Percentiles rank a stretch among this genome's conserved stretches.
Conservation (phyloP, 1,284 basidiomycete species). For the Marasmius sp. region DNA sequence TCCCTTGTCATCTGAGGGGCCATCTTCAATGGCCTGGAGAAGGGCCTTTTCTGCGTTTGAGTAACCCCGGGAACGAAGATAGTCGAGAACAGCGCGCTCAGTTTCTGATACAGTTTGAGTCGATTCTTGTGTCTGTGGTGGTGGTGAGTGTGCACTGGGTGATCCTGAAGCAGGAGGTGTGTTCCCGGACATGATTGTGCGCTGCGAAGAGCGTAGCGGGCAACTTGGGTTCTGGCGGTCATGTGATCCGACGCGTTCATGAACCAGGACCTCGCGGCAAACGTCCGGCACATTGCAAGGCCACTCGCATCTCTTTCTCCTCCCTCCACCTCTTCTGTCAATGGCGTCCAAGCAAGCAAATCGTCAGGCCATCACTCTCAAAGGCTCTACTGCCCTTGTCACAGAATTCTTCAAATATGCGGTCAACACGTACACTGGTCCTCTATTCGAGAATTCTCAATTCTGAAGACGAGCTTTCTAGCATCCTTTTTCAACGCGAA, state of each 20-base stretch:
- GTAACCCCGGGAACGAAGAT: constrained; percentile 82
- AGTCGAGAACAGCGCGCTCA: constrained; percentile 78
- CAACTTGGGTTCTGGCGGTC: constrained; percentile 2
- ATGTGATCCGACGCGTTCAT: constrained; percentile 17
- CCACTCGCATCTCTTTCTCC: not conserved
- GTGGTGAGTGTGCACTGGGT: constrained; percentile 40
- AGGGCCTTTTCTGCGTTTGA: constrained; percentile 75
- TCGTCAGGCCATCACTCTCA: constrained; percentile 85
- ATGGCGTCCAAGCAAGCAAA: constrained; percentile 65
- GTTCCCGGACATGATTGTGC: constrained; percentile 33
- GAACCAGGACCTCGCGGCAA: not conserved
- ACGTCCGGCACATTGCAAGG: not conserved
- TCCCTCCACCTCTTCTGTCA: constrained; percentile 3
- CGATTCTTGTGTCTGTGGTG: constrained; percentile 35
- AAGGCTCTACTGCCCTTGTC: constrained; percentile 93
- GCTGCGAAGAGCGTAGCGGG: not conserved
- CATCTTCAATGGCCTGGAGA: constrained; percentile 64
- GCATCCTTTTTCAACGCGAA: constrained; percentile 95
- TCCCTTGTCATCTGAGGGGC: constrained; percentile 52
- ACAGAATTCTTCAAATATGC: constrained; percentile 99
- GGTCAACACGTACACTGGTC: constrained; percentile 81
- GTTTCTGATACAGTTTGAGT: constrained; percentile 36
- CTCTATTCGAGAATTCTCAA: constrained; percentile 2
- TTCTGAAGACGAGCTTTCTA: constrained; percentile 31
- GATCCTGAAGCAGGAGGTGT: constrained; percentile 45